Base-by-base conservation (phyloP, 2,329 filamentous ascomycete species). In the Pezicula rhizophila region DNA sequence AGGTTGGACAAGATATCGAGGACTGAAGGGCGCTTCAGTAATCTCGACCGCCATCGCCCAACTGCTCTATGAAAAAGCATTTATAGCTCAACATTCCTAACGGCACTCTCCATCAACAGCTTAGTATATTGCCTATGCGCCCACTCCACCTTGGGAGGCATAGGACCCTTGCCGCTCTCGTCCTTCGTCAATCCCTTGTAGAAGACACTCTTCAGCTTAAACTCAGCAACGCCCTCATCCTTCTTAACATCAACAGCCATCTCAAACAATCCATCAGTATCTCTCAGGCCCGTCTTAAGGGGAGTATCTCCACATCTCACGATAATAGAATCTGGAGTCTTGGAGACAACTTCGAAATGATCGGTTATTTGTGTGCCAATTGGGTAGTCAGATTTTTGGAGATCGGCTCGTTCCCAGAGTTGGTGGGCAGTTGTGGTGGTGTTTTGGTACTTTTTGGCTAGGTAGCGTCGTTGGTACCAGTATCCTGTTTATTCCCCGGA, bases 341-440 rank as follows among this genome's bases (percentile, higher is more conserved):
- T 84, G 46, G 82, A 77, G 1, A 88, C 69, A 0, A 88, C 82
- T 63, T 87, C 81, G 60, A 88, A 88, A 64, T 88, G 84, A 61
- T 88, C 82, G 3, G 80, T 85, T 49, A 88, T 77, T 37, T 72
- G 62, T 1, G 84, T 85, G 31, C 84, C 84, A 35, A 75, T 70
- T 17, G 81, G 75, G 61, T 87, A 88, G 8, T 57, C 71, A 49
- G 72, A 79, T n/a, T 66, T 57, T 5, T 71, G 63, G 2, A 88
- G 74, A 45, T 82, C 72, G 10, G 73, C 65, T 3, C 64, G 68
- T 2, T 75, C 73, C 82, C 84, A 88, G 1, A 87, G 74, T 54
- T 87, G 79, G 42, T 70, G 60, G 2, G 73, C 69, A 0, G 82
- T 85, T 35, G 76, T 70, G 8, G 78, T 73, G 3, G 65, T 65